Conservation (phyloP, 768 basidiomycete genomes). For the Pseudohyphozyma bogoriensis region DNA sequence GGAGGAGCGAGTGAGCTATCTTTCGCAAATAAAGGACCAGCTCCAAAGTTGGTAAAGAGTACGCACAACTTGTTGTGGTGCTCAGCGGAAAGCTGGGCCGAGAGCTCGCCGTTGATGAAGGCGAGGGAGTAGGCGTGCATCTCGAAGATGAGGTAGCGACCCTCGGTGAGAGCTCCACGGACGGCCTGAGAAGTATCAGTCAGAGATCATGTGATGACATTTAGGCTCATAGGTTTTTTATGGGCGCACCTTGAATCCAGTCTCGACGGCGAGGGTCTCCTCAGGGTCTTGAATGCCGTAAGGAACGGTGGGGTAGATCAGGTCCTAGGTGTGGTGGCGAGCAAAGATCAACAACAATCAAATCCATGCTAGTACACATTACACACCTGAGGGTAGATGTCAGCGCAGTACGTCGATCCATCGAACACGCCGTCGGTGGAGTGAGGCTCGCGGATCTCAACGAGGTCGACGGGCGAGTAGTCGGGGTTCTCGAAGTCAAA, state of each 20-base stretch:
- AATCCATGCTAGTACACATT: too few species aligned
- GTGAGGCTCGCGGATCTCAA: neutral
- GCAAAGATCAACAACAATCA: too few species aligned
- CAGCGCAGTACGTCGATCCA: neutral
- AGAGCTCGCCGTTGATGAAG: neutral
- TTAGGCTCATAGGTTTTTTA: neutral
- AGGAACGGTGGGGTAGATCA: neutral
- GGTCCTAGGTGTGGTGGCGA: too few species aligned
- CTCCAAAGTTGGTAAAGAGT: neutral
- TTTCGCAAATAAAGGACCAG: neutral
- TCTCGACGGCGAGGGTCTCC: constrained; percentile 11
- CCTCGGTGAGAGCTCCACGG: constrained; percentile 24
- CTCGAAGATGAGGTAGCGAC: constrained; percentile 24
- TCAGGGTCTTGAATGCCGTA: neutral
- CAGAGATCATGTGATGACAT: neutral
- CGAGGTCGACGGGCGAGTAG: neutral
- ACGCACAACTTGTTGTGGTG: neutral
- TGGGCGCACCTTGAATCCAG: constrained; percentile 9
- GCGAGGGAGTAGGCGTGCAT: neutral
- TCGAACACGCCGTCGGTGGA: neutral
- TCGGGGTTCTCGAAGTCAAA: constrained; percentile 20
- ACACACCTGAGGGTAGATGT: neutral
- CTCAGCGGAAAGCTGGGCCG: neutral
- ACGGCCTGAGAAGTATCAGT: constrained; percentile 3
- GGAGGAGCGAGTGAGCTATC: too few species aligned